A percentile compares a stretch with the other conserved stretches of the same genome.
Conservation (phyloP, 2,329 filamentous ascomycete species). For the Akanthomyces muscarius region DNA sequence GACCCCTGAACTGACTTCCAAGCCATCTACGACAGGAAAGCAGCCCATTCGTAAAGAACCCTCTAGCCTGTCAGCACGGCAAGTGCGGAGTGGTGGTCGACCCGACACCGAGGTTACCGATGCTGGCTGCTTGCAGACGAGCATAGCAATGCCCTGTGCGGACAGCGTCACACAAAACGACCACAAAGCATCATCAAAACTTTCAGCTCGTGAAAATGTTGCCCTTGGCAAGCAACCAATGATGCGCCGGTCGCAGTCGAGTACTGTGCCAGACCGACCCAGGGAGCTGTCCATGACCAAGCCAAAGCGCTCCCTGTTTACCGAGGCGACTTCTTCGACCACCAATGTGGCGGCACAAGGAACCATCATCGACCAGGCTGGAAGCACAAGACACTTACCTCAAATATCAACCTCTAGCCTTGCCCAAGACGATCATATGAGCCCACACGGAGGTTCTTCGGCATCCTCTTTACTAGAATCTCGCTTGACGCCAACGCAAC, state of each 20-base stretch:
- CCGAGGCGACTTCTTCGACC: constrained; percentile 36
- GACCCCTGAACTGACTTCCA: background rate
- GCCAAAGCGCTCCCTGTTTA: constrained; percentile 29
- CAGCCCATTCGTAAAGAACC: background rate
- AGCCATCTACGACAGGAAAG: background rate
- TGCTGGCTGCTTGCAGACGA: background rate
- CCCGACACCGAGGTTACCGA: background rate
- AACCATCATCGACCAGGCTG: constrained; percentile 41
- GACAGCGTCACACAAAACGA: background rate
- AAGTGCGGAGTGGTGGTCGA: background rate
- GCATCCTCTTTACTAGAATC: constrained; percentile 31
- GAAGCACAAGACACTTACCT: constrained; percentile 18
- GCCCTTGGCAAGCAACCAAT: constrained; percentile 19
- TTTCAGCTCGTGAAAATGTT: background rate
- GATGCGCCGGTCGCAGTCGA: constrained; percentile 27
- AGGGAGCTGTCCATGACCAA: constrained; percentile 20
- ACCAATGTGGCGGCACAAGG: constrained; percentile 40
- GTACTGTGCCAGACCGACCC: constrained; percentile 17
- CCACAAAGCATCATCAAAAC: background rate
- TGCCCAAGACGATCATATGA: background rate
- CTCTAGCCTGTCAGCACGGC: background rate
- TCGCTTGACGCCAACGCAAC: constrained; percentile 47
- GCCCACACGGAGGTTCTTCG: constrained; percentile 16
- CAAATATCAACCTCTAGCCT: background rate
- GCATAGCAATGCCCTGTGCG: background rate